phyloP scores from a whole-genome alignment of 164 flowering plant genomes.

The Saururus chinensis region DNA sequence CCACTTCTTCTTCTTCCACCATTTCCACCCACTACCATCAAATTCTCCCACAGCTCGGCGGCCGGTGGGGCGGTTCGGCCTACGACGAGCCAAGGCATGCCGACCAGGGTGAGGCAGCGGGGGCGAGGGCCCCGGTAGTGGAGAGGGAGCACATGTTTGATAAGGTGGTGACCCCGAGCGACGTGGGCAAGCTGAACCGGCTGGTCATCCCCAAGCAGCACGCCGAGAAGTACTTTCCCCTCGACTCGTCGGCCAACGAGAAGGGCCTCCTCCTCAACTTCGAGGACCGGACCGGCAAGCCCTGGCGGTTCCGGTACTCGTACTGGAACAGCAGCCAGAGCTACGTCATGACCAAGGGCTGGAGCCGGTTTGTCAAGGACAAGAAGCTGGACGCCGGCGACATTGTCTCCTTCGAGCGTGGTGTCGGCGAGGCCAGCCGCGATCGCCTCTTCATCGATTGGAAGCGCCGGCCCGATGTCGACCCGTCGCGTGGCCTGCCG shows the following conservation, averaged over 20 bases:
- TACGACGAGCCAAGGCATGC: no score
- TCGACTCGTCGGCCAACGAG: constrained; percentile 60
- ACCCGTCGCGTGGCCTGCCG: constrained; percentile 12
- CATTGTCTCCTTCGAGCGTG: constrained; percentile 76
- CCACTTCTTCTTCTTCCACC: constrained; percentile 3
- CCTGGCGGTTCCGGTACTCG: constrained; percentile 88
- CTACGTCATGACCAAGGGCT: constrained; percentile 97
- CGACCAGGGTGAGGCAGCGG: background rate
- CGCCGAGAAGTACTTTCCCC: constrained; percentile 90
- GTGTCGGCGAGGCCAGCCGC: constrained; percentile 39
- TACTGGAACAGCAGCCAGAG: constrained; percentile 99
- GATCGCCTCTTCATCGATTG: constrained; percentile 72
- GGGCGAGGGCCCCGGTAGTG: background rate
- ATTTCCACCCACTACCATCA: constrained; percentile 10
- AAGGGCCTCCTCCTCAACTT: constrained; percentile 69
- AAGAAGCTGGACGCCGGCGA: constrained; percentile 92
- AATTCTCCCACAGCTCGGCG: constrained; percentile 8
- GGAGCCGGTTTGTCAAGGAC: constrained; percentile 96
- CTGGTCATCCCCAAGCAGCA: constrained; percentile 94
- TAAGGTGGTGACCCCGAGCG: constrained; percentile 92
- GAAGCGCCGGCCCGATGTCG: constrained; percentile 52
- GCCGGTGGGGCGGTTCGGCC: constrained; percentile 6
- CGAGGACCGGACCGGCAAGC: constrained; percentile 73
- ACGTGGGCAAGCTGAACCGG: constrained; percentile 88
- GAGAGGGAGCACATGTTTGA: constrained; percentile 93